Evolutionary conservation across 2,329 filamentous ascomycete species (phyloP), one percentile per base, ranked within the genome.

Genomic region (Cladosporium phlei): DNA sequence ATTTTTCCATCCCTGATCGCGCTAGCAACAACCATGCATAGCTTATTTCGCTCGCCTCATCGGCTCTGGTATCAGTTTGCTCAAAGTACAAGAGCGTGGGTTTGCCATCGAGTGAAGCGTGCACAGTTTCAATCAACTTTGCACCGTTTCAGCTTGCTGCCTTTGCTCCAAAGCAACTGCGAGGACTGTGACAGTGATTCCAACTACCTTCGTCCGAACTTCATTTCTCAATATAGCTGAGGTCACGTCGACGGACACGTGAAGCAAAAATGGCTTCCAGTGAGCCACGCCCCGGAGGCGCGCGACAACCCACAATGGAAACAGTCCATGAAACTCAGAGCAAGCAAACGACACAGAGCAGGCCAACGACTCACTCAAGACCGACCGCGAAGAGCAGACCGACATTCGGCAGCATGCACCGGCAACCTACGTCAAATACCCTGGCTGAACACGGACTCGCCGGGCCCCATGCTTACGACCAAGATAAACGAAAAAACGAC

Each of bases 401-500:
- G 2, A 35, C 42, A 16, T 29, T 29, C 16, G 32, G 22, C 17
- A 37, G 17, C 21, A 28, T 37, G 32, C 11, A 11, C 6, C 42
- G 42, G 10, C 14, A 28, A 10, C 30, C 30, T 8, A 45, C 42
- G 6, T 37, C 22, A 2, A 28, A 45, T 17, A 45, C 42, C 4
- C 8, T 45, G 2, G n/a, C 25, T 14, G 25, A 22, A 17, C 30
- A 45, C 7, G 42, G 42, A 7, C 42, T 45, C 10, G 42, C 42
- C 2, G 42, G 42, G 5, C 42, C 42, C 8, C 42, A 22, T 2
- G 42, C 42, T 11, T 45, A 45, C 16, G 6, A 8, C 10, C 32
- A 37, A 3, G 25, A 33, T 32, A 7, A 21, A n/a, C 11, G 39
- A 34, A 17, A 20, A 25, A 14, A 63, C 34, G 45, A 59, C 45